Conservation (phyloP, 2,329 filamentous ascomycete genomes). For the Clonostachys sp. region DNA sequence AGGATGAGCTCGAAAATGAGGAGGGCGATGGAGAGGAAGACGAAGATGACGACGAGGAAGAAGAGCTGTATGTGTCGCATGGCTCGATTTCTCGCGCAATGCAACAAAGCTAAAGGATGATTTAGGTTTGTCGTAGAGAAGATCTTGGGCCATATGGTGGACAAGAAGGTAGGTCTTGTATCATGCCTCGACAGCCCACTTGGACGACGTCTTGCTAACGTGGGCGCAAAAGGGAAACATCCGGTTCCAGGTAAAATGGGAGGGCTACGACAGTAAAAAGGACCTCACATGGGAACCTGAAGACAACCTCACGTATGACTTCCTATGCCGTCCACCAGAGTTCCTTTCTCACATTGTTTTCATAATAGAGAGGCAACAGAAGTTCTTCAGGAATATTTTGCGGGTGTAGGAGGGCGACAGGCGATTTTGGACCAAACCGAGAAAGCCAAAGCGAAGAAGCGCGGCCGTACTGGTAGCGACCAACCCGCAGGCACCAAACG, state of each 20-base stretch:
- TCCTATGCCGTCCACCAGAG: background rate
- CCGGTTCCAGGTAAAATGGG: constrained; percentile 74
- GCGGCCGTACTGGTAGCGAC: constrained; percentile 40
- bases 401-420: constrained; percentile 58
- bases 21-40: constrained; percentile 25
- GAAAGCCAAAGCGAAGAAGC: constrained; percentile 53
- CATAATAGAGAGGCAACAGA: constrained; percentile 53
- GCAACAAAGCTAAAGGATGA: constrained; percentile 7
- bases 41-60: constrained; percentile 30
- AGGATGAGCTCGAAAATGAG: constrained; percentile 16
- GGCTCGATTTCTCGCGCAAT: constrained; percentile 2
- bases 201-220: background rate
- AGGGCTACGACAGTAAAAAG: constrained; percentile 64
- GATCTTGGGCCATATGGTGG: constrained; percentile 62
- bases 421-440: constrained; percentile 46
- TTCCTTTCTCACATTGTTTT: background rate
- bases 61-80: constrained; percentile 32
- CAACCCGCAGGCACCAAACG: constrained; percentile 34
- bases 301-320: constrained; percentile 44
- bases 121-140: constrained; percentile 69
- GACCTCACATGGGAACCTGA: constrained; percentile 80
- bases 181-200: background rate
- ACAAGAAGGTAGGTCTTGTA: constrained; percentile 43
- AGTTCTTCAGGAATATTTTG: constrained; percentile 61
- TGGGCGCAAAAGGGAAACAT: constrained; percentile 34